These are phyloP conservation scores for Graphilbum fragrans DNA, from an alignment of 2,329 filamentous ascomycete genomes.

Conservation along the genomic window DNA sequence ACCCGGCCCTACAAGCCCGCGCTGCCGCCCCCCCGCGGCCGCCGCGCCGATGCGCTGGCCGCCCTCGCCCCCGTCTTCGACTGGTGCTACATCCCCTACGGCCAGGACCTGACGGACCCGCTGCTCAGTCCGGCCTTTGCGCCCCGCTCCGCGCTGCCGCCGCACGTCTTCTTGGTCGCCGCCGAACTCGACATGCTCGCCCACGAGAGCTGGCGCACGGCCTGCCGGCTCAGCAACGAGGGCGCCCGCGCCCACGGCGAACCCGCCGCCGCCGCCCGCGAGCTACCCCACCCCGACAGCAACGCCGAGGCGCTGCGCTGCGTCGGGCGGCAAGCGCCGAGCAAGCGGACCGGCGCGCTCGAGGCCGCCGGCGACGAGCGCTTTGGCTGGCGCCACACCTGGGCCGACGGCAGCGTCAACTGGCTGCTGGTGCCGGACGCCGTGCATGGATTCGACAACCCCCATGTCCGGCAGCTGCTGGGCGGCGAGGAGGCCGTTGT, in stretches of 20 bases:
- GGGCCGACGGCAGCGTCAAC: constrained; percentile 16
- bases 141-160: constrained; percentile 21
- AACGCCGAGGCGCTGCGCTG: constrained; percentile 5
- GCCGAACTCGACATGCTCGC: constrained; percentile 33
- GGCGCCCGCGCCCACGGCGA: constrained; percentile 10
- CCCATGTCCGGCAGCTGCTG: constrained; percentile 13
- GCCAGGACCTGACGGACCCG: constrained; percentile 23
- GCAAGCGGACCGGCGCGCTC: constrained; percentile 13
- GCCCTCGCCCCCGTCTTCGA: constrained; percentile 19
- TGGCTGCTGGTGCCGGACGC: constrained; percentile 29
- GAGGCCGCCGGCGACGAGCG: constrained; percentile 17
- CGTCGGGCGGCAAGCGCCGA: constrained; percentile 9
- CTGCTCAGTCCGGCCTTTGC: constrained; percentile 26
- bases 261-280: background rate
- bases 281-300: constrained; percentile 9
- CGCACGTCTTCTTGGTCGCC: constrained; percentile 27
- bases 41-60: constrained; percentile 15
- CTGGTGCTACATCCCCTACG: constrained; percentile 28
- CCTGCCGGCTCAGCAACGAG: constrained; percentile 20
- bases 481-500: constrained; percentile 17
- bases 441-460: constrained; percentile 26
- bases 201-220: constrained; percentile 27
- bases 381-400: constrained; percentile 20
- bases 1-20: constrained; percentile 22
- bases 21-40: constrained; percentile 16